Base-by-base conservation (phyloP, 2,329 filamentous ascomycete species). In the Xylariaceae sp. region DNA sequence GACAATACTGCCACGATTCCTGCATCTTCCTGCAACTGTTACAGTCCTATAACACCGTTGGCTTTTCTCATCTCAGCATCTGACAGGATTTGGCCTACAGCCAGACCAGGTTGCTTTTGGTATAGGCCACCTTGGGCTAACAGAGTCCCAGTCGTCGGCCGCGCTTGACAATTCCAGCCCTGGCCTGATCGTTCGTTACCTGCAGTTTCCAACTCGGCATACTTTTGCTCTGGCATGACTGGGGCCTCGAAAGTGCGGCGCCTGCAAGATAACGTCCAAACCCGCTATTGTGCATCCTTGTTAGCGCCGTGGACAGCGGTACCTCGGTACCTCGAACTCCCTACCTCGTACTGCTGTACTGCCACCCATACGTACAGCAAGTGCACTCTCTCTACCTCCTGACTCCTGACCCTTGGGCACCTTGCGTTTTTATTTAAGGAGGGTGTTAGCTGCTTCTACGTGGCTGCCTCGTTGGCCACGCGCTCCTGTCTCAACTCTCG, bases 161-260 rank as follows among this genome's bases (percentile, higher is more conserved):
- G 17, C 19, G 23, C 13, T 30, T 24, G 28, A 40, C 27, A 35
- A 39, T 41, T 31, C 34, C 29, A 47, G 37, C 41, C 40, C 38
- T 41, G 32, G 36, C 36, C 32, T 40, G 38, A 44, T 42, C 31
- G 32, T 40, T 48, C 26, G 40, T 50, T 41, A 42, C 41, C 46
- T 50, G 42, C 36, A 43, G 30, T 31, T 39, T 46, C 43, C 40
- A 44, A 35, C 34, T 41, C 43, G 46, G 47, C 21, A 24, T 24
- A 24, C 21, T 24, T n/a, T n/a, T n/a, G 33, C 33, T 35, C 23
- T 24, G 11, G 28, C 32, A 24, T 19, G 21, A 24, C 21, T 19
- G 23, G 7, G n/a, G n/a, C n/a, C n/a, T n/a, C n/a, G n/a, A n/a
- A 11, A 11, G 21, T 24, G 33, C 26, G 21, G 15, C 16, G 21